Evolutionary conservation across 2,329 filamentous ascomycete species (phyloP), one percentile per base, ranked within the genome.

Genomic region (Verticillium nonalfalfae): DNA sequence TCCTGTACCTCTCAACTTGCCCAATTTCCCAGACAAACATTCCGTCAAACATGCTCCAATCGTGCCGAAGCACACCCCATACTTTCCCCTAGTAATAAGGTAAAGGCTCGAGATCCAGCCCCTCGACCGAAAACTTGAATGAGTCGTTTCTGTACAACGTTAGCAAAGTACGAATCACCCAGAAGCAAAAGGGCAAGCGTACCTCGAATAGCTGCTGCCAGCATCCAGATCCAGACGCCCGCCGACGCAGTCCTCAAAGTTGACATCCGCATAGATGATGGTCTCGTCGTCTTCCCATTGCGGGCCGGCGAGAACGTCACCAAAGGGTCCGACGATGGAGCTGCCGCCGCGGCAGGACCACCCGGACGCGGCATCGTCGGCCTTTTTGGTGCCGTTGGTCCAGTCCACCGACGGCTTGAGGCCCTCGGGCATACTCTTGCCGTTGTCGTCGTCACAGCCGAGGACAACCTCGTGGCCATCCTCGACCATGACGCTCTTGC

Each of bases 181-280:
- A 21, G 7, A 14, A 21, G n/a, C 11, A 26, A 34, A 57, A 26
- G 50, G 9, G 21, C 14, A 38, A 54, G 64, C 87, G 64, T 83
- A 90, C 72, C 92, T 83, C 2, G 91, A 93, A 74, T 96, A 97
- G 70, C 89, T 93, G 0, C 93, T 93, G 2, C 86, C 91, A 40
- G 91, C 87, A 77, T 97, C 93, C 56, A 97, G 73, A 72, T 97
- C 93, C 66, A 97, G 73, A 59, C 91, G 79, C 0, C 93, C 93
- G 10, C 91, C 81, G 66, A 93, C 85, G 68, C 93, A 97, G 66
- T 97, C 92, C 57, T 96, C 90, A 69, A 97, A 89, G 70, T 97
- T 92, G 3, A 93, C 88, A 65, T 95, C 90, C 0, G 85, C 81
- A 38, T 84, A 84, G 59, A 93, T 76, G 35, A 97, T 73, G 0